Evolutionary conservation across 2,329 filamentous ascomycete species (phyloP).

Genomic region (Fusarium domesticum): DNA sequence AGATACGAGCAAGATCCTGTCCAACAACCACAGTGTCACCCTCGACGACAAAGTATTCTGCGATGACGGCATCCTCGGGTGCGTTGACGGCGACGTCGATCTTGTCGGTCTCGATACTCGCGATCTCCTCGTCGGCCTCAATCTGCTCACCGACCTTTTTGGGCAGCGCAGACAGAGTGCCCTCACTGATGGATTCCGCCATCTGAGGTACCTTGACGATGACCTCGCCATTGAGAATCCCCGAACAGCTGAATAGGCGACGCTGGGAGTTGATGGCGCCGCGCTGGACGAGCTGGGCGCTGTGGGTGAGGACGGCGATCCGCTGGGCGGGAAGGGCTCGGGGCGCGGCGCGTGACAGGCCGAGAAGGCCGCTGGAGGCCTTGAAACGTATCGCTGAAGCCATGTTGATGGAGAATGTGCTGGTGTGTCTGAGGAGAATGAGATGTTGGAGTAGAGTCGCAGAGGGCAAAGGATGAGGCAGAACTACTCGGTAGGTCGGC

Average conservation of each 20-base stretch:
- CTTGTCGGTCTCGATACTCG: constrained; percentile 36
- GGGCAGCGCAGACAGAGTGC: constrained; percentile 26
- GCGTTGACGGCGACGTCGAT: constrained; percentile 33
- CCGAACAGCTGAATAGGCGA: constrained; percentile 22
- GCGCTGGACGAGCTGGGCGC: constrained; percentile 23
- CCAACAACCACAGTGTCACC: constrained; percentile 34
- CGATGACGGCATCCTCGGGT: constrained; percentile 24
- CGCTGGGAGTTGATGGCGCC: constrained; percentile 20
- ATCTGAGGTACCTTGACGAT: constrained; percentile 32
- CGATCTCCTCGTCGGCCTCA: constrained; percentile 33
- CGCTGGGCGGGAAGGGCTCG: constrained; percentile 7
- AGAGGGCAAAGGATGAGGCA: constrained; percentile 12
- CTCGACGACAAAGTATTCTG: constrained; percentile 32
- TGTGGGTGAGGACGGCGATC: constrained; percentile 17
- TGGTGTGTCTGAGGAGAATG: background rate
- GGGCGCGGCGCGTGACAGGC: constrained; percentile 18
- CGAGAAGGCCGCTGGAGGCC: constrained; percentile 20
- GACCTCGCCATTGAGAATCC: constrained; percentile 20
- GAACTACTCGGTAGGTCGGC: constrained; percentile 18
- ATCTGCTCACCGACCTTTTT: constrained; percentile 33
- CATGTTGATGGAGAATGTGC: constrained; percentile 12
- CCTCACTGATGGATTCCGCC: constrained; percentile 35
- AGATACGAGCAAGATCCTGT: constrained; percentile 31
- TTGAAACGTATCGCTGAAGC: constrained; percentile 24
- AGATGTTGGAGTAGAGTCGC: background rate